Base-by-base conservation (phyloP, 192 early-diverging fungal genomes). In the Entomortierella chlamydospora region DNA sequence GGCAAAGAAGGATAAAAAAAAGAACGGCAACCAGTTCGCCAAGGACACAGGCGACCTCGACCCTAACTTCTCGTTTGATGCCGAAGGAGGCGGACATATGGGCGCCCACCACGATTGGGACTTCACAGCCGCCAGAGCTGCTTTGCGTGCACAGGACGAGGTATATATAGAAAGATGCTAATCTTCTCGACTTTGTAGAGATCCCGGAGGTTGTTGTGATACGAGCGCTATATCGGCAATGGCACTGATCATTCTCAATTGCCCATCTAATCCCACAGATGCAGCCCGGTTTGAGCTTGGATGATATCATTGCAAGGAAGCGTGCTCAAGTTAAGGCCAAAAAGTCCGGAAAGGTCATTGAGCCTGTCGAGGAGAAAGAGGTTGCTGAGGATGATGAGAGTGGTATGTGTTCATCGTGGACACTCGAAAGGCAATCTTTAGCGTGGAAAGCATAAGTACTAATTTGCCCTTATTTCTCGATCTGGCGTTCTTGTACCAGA, bases 101-200 rank as follows among this genome's bases (percentile, higher is more conserved):
- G 82, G 86, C 15, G 77, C 83, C n/a, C 84, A 83, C 10, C 85
- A 93, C 71, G 84, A 89, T 7, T 92, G 94, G 87, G 95, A 97
- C 71, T 96, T 97, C 64, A 88, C 88, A 13, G 85, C 87, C 51
- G 95, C 94, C 26, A 85, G 93, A 57, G 92, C 88, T 4, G 91
- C 90, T 50, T 76, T 97, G 33, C 91, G 90, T 76, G 80, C 77
- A 33, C 85, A 87, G 58, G 83, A 85, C 34, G 57, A 69, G 74
- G 87, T 88, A 80, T 53, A 65, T 15, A 51, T 34, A 54, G 17
- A 57, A n/a, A n/a, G n/a, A n/a, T n/a, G n/a, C n/a, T 37, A 25
- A 23, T 58, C 4, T 7, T 7, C 34, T 37, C 34, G 4, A 7
- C 34, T 37, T 10, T 37, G 4, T 37, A 37, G 34, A 37, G 4